These are phyloP conservation scores for Stygiomarasmius scandens DNA, from an alignment of 1,284 basidiomycete species.

Conservation along the genomic window DNA sequence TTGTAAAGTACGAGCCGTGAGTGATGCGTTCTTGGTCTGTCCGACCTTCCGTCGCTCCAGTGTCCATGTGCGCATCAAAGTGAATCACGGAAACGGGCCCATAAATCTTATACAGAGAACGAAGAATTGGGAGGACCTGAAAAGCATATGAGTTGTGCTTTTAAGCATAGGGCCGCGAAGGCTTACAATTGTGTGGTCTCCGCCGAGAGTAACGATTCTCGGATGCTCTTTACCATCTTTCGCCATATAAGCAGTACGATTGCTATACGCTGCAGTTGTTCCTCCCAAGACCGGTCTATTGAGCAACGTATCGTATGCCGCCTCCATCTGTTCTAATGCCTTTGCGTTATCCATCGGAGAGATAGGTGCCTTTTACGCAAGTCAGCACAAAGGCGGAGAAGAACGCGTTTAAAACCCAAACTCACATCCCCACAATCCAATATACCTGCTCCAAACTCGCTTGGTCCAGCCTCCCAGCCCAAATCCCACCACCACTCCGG, in stretches of 20 bases:
- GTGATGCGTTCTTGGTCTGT: slow-evolving; percentile 45
- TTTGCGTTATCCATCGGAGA: slow-evolving; percentile 61
- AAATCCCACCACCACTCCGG: slow-evolving; percentile 50
- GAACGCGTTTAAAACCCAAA: slow-evolving; percentile 4
- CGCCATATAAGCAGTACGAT: slow-evolving; percentile 35
- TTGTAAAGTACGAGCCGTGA: slow-evolving; percentile 65
- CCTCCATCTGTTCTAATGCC: slow-evolving; percentile 66
- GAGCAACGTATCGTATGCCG: slow-evolving; percentile 59
- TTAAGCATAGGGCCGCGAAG: neutral
- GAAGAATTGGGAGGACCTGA: slow-evolving; percentile 54
- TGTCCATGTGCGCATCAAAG: slow-evolving; percentile 60
- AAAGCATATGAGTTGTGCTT: slow-evolving; percentile 33
- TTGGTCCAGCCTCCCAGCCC: slow-evolving; percentile 56
- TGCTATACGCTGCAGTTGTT: slow-evolving; percentile 26
- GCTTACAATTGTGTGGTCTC: slow-evolving; percentile 38
- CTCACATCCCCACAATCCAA: slow-evolving; percentile 70
- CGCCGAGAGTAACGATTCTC: slow-evolving; percentile 62
- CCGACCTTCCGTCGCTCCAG: slow-evolving; percentile 19
- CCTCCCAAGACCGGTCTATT: slow-evolving; percentile 43
- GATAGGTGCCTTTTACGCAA: slow-evolving; percentile 44
- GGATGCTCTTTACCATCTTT: slow-evolving; percentile 59
- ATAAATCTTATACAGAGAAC: slow-evolving; percentile 60
- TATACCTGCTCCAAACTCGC: slow-evolving; percentile 43
- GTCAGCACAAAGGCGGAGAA: neutral
- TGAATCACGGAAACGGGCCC: slow-evolving; percentile 68